phyloP scores from a whole-genome alignment of 2,329 filamentous ascomycete genomes.

The Neofusicoccum kwambonambiense region DNA sequence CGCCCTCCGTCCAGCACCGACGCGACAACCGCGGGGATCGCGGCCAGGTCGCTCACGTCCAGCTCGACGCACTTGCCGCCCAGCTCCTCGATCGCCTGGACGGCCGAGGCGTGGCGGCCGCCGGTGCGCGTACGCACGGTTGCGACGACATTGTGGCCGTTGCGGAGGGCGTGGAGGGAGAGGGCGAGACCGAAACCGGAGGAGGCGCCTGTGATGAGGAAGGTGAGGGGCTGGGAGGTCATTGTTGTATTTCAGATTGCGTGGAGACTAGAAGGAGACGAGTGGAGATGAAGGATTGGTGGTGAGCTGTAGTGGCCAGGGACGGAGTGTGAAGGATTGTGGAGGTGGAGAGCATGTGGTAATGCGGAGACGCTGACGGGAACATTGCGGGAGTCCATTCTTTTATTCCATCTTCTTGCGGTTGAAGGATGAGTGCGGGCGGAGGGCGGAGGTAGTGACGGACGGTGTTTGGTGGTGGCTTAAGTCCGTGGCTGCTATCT shows the following conservation, averaged over 20 bases:
- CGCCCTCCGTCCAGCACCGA: background rate
- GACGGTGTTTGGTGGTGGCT: no score
- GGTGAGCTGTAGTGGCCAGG: no score
- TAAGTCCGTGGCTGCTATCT: no score
- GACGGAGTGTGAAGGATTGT: no score
- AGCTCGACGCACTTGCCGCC: slow-evolving; percentile 20
- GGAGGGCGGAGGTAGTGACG: no score
- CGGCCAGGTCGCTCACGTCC: slow-evolving; percentile 17
- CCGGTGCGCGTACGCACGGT: slow-evolving; percentile 23
- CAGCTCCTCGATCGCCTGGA: background rate
- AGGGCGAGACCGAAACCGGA: slow-evolving; percentile 27
- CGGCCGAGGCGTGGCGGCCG: background rate
- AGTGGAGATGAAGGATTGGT: no score
- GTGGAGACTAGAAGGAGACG: no score
- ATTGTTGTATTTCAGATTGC: background rate
- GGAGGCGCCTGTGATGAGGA: slow-evolving; percentile 29
- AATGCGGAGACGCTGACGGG: no score
- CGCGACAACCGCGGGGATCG: background rate
- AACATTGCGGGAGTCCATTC: no score
- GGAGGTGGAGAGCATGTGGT: no score
- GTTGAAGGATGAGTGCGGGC: no score
- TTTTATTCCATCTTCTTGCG: no score
- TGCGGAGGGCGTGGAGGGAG: slow-evolving; percentile 19
- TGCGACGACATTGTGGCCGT: slow-evolving; percentile 27
- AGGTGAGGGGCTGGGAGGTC: slow-evolving; percentile 8